Evolutionary conservation across 257 asterid species (phyloP).

Genomic region (Eustoma russellianum): DNA sequence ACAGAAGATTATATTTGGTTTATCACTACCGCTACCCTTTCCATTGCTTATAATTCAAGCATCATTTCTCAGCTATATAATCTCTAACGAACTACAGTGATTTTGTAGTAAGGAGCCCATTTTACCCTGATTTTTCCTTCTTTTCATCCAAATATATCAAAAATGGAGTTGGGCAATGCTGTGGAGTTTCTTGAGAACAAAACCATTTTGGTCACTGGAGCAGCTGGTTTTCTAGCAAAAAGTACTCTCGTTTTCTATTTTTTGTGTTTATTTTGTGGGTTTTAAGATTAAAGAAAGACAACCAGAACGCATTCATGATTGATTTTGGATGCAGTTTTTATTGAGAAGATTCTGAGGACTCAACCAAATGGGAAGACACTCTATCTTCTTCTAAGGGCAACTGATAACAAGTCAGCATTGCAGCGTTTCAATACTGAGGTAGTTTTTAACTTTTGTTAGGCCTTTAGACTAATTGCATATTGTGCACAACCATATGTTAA

Average conservation of each 20-base stretch:
- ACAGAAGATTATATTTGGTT: too few relatives aligned
- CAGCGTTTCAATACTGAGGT: slow-evolving; percentile 75
- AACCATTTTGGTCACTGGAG: slow-evolving; percentile 64
- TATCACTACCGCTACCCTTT: too few relatives aligned
- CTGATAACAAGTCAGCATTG: slow-evolving; percentile 49
- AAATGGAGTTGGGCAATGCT: slow-evolving; percentile 61
- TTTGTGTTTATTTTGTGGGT: background rate
- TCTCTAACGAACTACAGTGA: too few relatives aligned
- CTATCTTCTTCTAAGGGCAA: slow-evolving; percentile 77
- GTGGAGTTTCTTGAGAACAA: slow-evolving; percentile 42
- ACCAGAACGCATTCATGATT: background rate
- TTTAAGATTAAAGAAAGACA: background rate
- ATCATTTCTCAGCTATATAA: too few relatives aligned
- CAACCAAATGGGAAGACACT: slow-evolving; percentile 83
- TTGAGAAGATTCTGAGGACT: slow-evolving; percentile 71
- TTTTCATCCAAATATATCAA: slow-evolving; percentile 7
- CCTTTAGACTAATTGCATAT: too few relatives aligned
- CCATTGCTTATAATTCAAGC: too few relatives aligned
- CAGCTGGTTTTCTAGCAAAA: slow-evolving; percentile 84
- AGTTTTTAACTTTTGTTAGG: background rate
- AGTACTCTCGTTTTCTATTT: slow-evolving; percentile 27
- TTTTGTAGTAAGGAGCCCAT: too few relatives aligned
- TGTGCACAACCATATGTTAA: too few relatives aligned
- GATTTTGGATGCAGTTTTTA: slow-evolving; percentile 44
- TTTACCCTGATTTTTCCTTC: background rate